phyloP scores from a whole-genome alignment of 345 rosid genomes.

The Linum tenue region DNA sequence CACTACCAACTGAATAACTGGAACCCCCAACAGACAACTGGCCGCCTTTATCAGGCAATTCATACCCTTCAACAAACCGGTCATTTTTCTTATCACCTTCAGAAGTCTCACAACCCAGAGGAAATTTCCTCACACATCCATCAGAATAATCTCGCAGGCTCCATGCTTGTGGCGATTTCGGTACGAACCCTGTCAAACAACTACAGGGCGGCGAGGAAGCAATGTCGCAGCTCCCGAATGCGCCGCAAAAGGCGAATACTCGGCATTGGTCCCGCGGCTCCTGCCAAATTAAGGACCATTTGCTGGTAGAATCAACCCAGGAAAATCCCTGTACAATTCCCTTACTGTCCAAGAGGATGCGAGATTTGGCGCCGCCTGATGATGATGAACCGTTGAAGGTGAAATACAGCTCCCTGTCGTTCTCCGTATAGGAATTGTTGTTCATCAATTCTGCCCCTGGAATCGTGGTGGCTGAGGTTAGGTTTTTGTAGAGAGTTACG shows the following conservation, averaged over 20 bases:
- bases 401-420: neutral
- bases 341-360: neutral
- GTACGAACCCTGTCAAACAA: conserved; percentile 25
- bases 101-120: neutral
- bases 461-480: neutral
- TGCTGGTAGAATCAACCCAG: conserved; percentile 1
- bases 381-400: neutral
- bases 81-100: conserved; percentile 8
- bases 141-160: conserved; percentile 7
- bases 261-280: conserved; percentile 13
- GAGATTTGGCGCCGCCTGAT: neutral
- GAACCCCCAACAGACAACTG: neutral
- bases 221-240: conserved; percentile 17
- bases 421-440: neutral
- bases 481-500: neutral
- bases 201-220: conserved; percentile 2
- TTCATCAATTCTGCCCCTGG: neutral
- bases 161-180: conserved; percentile 18
- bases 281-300: conserved; percentile 20
- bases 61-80: neutral
- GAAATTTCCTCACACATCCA: conserved; percentile 19
- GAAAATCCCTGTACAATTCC: conserved; percentile 14
- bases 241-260: conserved; percentile 21
- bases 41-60: neutral
- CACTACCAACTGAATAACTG: conserved; percentile 1